Evolutionary conservation across 73 alveolate genomes (phyloP), one percentile per base, ranked within the genome.

Genomic region (Paramecium biaurelia): DNA sequence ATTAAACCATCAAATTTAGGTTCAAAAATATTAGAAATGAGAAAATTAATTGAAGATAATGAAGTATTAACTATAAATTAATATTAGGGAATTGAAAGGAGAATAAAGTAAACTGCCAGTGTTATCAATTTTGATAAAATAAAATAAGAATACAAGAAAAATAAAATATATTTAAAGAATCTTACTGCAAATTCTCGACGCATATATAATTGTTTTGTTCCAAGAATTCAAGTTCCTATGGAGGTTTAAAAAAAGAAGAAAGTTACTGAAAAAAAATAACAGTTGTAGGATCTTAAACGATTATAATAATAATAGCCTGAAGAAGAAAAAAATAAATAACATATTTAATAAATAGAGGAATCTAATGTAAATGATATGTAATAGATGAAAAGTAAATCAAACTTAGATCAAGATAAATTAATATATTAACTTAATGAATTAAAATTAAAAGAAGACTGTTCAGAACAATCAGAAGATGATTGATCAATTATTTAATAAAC

Each of bases 31-130:
- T 26, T 79, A 24, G 76, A 79, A 79, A 79, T 79, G 72, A 10
- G 90, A 26, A 79, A 47, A 79, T 45, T 79, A 79, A 79, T 79
- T 41, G 90, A 79, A 79, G 90, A 79, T 79, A 79, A 79, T 79
- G 76, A 79, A 79, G 90, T 79, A 79, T 18, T 41, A 45, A 12
- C n/a, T 43, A 8, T 20, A 79, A 20, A n/a, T 21, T 11, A 42
- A 8, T 43, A 5, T 5, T n/a, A 79, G 90, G 90, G 90, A 6
- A 79, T 79, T 18, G 90, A 79, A 45, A 79, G 43, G 56, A 21
- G 90, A 21, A 43, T 79, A 2, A 79, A 79, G 24, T 18, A 41
- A 20, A 79, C 90, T 15, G 26, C 5, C 30, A 23, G 63, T 79
- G 90, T 79, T 38, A 79, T 79, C 37, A 23, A 38, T 7, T 79